Conservation (phyloP, 331 rosid genomes). For the Rhamnella rubrinervis region DNA sequence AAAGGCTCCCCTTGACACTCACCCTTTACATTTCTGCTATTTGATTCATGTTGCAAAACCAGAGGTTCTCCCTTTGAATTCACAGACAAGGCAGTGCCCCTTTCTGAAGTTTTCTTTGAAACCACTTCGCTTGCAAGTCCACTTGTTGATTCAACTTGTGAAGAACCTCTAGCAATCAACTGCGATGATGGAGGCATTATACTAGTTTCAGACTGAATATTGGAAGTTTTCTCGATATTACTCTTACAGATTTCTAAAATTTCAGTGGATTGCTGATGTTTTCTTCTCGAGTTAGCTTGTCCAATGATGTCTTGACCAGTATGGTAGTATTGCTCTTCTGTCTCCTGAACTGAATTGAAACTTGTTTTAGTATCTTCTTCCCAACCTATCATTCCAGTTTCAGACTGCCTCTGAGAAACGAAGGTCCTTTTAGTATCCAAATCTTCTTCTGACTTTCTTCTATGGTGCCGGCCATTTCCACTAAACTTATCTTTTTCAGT, state of each 20-base stretch:
- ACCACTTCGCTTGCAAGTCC: conserved; percentile 33
- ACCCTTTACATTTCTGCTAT: conserved; percentile 31
- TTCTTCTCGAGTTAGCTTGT: conserved; percentile 40
- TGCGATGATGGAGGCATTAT: conserved; percentile 59
- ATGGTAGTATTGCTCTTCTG: conserved; percentile 38
- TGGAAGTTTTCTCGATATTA: conserved; percentile 33
- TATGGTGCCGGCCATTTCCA: conserved; percentile 17
- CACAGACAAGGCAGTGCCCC: conserved; percentile 39
- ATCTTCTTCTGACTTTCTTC: conserved; percentile 31
- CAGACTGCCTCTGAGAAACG: conserved; percentile 26
- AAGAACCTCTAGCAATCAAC: conserved; percentile 39
- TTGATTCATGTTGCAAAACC: conserved; percentile 36
- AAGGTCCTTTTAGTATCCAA: conserved; percentile 39
- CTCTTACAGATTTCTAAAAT: conserved; percentile 39
- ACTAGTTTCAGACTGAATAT: conserved; percentile 39
- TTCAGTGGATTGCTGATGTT: conserved; percentile 45
- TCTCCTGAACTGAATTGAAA: conserved; percentile 39
- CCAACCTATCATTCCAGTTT: conserved; percentile 29
- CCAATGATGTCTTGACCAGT: conserved; percentile 31
- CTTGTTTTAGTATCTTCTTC: conserved; percentile 34
- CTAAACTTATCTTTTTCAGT: conserved; percentile 28
- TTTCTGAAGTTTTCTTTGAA: conserved; percentile 45
- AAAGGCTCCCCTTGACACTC: conserved; percentile 38
- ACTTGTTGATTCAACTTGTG: conserved; percentile 27
- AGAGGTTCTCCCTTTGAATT: conserved; percentile 33